Conservation (phyloP, 371 early-diverging fungal genomes). For the Zychaea mexicana region DNA sequence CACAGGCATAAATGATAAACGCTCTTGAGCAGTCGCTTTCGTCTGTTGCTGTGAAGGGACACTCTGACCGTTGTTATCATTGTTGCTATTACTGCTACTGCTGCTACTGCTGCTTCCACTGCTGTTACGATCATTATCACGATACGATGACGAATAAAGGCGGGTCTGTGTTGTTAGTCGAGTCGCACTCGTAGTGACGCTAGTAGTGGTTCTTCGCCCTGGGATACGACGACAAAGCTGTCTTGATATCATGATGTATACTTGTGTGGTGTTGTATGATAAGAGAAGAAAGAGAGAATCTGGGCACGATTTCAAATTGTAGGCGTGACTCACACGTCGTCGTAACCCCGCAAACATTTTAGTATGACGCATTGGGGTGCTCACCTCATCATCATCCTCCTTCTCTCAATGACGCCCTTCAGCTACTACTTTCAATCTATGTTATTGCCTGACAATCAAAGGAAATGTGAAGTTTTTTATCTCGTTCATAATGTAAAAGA, state of each 20-base stretch:
- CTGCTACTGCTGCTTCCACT: conserved; percentile 1
- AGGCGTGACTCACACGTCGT: too few species aligned
- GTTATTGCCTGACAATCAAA: too few species aligned
- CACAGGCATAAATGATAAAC: conserved; percentile 44
- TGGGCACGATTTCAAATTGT: too few species aligned
- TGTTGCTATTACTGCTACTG: not conserved
- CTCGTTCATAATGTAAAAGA: too few species aligned
- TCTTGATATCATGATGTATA: not conserved
- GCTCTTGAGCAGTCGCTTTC: not conserved
- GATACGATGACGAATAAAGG: conserved; percentile 9
- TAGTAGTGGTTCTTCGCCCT: not conserved
- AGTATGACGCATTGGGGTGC: too few species aligned
- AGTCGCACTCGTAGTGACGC: not conserved
- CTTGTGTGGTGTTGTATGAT: too few species aligned
- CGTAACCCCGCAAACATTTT: too few species aligned
- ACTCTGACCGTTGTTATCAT: not conserved
- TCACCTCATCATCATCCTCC: too few species aligned
- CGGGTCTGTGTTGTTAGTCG: not conserved
- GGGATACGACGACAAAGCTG: not conserved
- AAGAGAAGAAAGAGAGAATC: too few species aligned
- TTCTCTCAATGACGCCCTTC: too few species aligned
- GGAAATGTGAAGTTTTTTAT: too few species aligned
- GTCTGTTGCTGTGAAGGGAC: not conserved
- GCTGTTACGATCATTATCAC: conserved; percentile 3
- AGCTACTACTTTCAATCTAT: too few species aligned